Percentiles rank a stretch among this genome's conserved stretches.
These are phyloP conservation scores for Diplodia scrobiculata DNA, from an alignment of 2,329 filamentous ascomycete species.

Conservation along the genomic window DNA sequence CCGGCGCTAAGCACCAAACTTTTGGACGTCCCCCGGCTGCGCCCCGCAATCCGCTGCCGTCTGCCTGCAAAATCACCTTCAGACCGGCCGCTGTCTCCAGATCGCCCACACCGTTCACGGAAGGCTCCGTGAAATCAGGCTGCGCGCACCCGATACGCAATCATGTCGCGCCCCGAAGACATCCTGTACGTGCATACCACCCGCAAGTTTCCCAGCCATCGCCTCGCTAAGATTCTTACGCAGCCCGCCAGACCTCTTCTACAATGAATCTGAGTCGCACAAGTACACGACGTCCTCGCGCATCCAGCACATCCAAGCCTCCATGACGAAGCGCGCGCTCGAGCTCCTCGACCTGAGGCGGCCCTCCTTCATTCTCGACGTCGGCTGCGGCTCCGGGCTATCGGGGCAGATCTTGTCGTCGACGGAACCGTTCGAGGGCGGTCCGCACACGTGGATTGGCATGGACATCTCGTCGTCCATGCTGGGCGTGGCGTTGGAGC, in stretches of 20 bases:
- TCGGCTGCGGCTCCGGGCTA: constrained; percentile 94
- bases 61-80: neutral
- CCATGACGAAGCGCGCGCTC: constrained; percentile 91
- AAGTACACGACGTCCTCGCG: constrained; percentile 97
- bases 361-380: constrained; percentile 87
- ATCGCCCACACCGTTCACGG: no score
- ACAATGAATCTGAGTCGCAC: constrained; percentile 90
- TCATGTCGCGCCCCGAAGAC: constrained; percentile 97
- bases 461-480: constrained; percentile 96
- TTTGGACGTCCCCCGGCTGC: constrained; percentile 2
- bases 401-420: constrained; percentile 89
- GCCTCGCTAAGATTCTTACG: constrained; percentile 34
- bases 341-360: constrained; percentile 79
- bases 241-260: constrained; percentile 94
- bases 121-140: neutral
- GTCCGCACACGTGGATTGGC: constrained; percentile 93
- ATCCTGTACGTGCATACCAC: constrained; percentile 64
- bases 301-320: constrained; percentile 91
- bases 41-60: neutral
- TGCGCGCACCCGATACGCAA: neutral
- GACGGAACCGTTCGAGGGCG: constrained; percentile 68
- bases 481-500: constrained; percentile 89
- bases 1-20: constrained; percentile 23
- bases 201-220: neutral
- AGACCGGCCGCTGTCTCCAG: neutral